Percentiles rank a stretch among this genome's conserved stretches.
phyloP scores from a whole-genome alignment of 2,329 filamentous ascomycete species.

The Arachnomyces sp. region DNA sequence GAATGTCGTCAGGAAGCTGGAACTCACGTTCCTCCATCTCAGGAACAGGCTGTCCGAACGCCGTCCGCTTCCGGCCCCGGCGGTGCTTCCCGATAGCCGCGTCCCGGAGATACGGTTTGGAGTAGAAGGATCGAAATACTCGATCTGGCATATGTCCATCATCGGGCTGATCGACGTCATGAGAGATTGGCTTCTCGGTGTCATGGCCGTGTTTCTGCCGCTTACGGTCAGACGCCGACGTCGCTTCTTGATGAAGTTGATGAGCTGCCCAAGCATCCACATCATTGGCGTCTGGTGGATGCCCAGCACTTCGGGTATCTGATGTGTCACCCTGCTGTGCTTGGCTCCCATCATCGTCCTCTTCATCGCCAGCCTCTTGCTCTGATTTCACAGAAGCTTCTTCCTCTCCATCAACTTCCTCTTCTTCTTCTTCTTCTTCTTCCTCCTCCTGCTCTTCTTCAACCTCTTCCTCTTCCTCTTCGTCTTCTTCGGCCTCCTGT shows the following conservation, averaged over 20 bases:
- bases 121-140: conserved; percentile 82
- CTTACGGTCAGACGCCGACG: conserved; percentile 45
- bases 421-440: conserved; percentile 15
- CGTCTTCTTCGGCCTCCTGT: conserved; percentile 43
- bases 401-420: conserved; percentile 14
- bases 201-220: conserved; percentile 18
- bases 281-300: conserved; percentile 60
- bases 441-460: conserved; percentile 28
- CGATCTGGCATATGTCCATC: conserved; percentile 40
- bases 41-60: conserved; percentile 76
- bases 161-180: conserved; percentile 18
- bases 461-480: conserved; percentile 30
- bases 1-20: conserved; percentile 57
- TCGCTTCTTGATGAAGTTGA: conserved; percentile 67
- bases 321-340: conserved; percentile 11
- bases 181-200: conserved; percentile 16
- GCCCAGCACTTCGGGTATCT: conserved; percentile 34
- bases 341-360: conserved; percentile 5
- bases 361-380: conserved; percentile 4
- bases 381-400: conserved; percentile 7
- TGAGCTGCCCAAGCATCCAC: conserved; percentile 64
- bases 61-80: conserved; percentile 61
- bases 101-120: conserved; percentile 70
- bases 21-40: conserved; percentile 67
- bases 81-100: conserved; percentile 67